Conservation (phyloP, 2,329 filamentous ascomycete species). For the Botrytis elliptica region DNA sequence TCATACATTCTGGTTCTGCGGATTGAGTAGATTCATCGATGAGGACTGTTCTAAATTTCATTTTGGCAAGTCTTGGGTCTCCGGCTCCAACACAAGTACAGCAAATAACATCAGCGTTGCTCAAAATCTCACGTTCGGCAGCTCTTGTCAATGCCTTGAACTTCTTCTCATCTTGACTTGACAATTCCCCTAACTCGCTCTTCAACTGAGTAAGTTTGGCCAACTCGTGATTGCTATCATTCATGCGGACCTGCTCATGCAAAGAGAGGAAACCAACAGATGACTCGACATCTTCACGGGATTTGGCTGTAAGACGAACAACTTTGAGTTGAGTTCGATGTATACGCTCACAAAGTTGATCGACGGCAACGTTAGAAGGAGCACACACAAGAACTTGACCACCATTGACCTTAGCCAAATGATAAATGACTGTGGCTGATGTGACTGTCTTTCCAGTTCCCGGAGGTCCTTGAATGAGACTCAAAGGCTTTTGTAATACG, state of each 20-base stretch:
- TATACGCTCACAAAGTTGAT: constrained; percentile 96
- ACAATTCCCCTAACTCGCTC: constrained; percentile 84
- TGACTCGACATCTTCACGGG: constrained; percentile 97
- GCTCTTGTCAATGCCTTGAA: constrained; percentile 93
- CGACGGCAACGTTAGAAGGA: constrained; percentile 96
- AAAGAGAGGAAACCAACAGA: constrained; percentile 92
- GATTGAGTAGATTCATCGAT: constrained; percentile 99
- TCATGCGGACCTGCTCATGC: constrained; percentile 96
- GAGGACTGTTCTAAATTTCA: constrained; percentile 96
- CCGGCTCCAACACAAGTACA: constrained; percentile 98
- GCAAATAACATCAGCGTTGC: constrained; percentile 95
- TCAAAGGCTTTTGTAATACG: constrained; percentile 88
- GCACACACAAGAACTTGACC: constrained; percentile 95
- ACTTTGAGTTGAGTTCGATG: constrained; percentile 94
- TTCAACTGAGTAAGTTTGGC: constrained; percentile 92
- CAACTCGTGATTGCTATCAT: constrained; percentile 92
- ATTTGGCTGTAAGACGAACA: constrained; percentile 97
- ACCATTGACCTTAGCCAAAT: constrained; percentile 90
- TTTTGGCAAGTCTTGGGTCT: constrained; percentile 90
- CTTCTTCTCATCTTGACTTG: constrained; percentile 96
- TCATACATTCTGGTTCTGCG: constrained; percentile 98
- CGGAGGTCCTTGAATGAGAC: constrained; percentile 93
- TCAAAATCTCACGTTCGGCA: constrained; percentile 91
- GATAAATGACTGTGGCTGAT: constrained; percentile 97
- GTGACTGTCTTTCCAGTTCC: constrained; percentile 99